Percentiles rank a stretch among this genome's conserved stretches.
Conservation (phyloP, 805 yeast genomes). For the Candida hispaniensis region DNA sequence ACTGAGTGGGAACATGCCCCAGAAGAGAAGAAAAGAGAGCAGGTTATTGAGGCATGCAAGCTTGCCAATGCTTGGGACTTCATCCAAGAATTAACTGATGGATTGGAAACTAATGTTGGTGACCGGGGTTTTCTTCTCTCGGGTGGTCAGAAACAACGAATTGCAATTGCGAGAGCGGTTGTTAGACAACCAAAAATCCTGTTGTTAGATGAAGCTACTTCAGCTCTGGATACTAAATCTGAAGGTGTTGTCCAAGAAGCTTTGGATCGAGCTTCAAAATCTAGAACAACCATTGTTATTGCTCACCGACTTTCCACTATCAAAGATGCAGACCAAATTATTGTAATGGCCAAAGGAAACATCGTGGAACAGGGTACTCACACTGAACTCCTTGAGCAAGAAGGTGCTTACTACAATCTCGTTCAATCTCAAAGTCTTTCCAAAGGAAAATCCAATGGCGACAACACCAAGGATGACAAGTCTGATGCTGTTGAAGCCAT, state of each 20-base stretch:
- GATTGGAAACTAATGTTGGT: slow-evolving; percentile 60
- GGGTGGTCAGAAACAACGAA: slow-evolving; percentile 59
- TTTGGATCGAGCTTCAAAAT: slow-evolving; percentile 28
- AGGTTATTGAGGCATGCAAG: slow-evolving; percentile 31
- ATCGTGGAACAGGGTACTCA: slow-evolving; percentile 40
- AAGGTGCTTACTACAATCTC: slow-evolving; percentile 27
- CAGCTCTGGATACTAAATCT: slow-evolving; percentile 38
- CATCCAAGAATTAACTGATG: slow-evolving; percentile 59
- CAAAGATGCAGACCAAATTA: slow-evolving; percentile 43
- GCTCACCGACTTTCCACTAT: slow-evolving; percentile 50
- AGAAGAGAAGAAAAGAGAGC: slow-evolving; percentile 30
- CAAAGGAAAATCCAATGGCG: slow-evolving; percentile 16
- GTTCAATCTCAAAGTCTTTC: slow-evolving; percentile 32
- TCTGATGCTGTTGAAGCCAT: slow-evolving; percentile 3
- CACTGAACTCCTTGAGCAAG: slow-evolving; percentile 26
- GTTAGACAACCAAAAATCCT: slow-evolving; percentile 46
- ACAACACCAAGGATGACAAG: slow-evolving; percentile 2
- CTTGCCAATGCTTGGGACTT: slow-evolving; percentile 34
- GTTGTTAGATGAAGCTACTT: slow-evolving; percentile 49
- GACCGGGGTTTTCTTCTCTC: slow-evolving; percentile 47
- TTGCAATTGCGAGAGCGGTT: slow-evolving; percentile 56
- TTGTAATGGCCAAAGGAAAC: slow-evolving; percentile 42
- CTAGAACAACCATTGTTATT: slow-evolving; percentile 43
- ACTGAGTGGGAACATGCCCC: slow-evolving; percentile 47
- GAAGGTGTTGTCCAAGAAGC: slow-evolving; percentile 35